Evolutionary conservation across 2,329 filamentous ascomycete genomes (phyloP).

Genomic region (Colletotrichum magnum): DNA sequence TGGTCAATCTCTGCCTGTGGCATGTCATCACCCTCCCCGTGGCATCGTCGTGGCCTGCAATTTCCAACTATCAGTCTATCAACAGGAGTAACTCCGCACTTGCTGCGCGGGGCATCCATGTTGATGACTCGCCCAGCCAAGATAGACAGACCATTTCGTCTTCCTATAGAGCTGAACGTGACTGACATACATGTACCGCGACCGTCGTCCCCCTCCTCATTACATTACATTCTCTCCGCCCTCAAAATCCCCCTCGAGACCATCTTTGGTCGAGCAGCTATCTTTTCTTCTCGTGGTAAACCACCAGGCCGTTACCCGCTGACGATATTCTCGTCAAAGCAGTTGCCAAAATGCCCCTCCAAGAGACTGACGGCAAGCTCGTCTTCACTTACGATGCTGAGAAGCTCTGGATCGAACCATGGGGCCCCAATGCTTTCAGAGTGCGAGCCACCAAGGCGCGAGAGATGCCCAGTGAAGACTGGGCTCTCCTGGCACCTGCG

Average conservation of each 20-base stretch:
- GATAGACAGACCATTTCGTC: not conserved
- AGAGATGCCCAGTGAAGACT: conserved; percentile 52
- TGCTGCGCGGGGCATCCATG: not conserved
- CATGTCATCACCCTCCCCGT: conserved; percentile 24
- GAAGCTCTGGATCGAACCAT: conserved; percentile 63
- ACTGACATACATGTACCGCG: not conserved
- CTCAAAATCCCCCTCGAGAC: not conserved
- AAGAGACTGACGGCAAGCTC: conserved; percentile 26
- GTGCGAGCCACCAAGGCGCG: conserved; percentile 60
- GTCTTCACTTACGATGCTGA: conserved; percentile 58
- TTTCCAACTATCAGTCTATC: conserved; percentile 17
- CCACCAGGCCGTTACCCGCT: not conserved
- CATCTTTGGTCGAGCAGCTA: not conserved
- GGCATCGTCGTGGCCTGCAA: conserved; percentile 25
- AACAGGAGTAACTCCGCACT: conserved; percentile 37
- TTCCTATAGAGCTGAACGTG: not conserved
- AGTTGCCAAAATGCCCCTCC: conserved; percentile 21
- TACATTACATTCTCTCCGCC: not conserved
- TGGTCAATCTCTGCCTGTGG: conserved; percentile 16
- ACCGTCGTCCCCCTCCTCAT: too few relatives aligned
- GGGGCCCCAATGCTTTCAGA: conserved; percentile 62
- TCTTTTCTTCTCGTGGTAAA: too few relatives aligned
- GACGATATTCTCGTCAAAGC: not conserved
- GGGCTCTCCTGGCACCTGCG: conserved; percentile 51
- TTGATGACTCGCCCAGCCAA: not conserved